phyloP scores from a whole-genome alignment of 257 asterid genomes.

The Fraxinus americana region DNA sequence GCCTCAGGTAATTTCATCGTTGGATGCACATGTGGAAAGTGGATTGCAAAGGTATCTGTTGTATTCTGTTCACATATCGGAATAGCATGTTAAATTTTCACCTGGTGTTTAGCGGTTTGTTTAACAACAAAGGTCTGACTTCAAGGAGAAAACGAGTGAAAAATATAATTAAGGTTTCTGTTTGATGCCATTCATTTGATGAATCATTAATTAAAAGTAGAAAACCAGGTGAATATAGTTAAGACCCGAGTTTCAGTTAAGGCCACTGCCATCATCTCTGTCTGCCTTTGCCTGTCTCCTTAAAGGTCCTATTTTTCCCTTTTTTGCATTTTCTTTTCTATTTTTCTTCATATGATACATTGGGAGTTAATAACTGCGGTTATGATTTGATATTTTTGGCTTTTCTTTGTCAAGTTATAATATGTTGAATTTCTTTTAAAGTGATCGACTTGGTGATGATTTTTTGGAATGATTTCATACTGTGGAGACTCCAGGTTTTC shows the following conservation, averaged over 20 bases:
- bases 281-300: not conserved
- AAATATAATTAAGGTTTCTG: not conserved
- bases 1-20: constrained; percentile 70
- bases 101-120: not conserved
- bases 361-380: not conserved
- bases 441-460: not conserved
- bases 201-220: not conserved
- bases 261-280: not conserved
- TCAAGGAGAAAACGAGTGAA: not conserved
- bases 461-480: not conserved
- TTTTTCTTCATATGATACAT: not conserved
- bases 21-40: constrained; percentile 76
- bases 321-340: not conserved
- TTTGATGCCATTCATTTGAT: not conserved
- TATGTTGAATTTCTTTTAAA: not conserved
- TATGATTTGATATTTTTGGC: not conserved
- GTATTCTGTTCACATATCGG: not conserved
- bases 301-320: not conserved
- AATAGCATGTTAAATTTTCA: not conserved
- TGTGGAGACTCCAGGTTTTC: not conserved
- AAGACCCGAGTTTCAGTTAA: not conserved
- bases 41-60: constrained; percentile 61
- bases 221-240: not conserved
- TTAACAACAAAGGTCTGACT: constrained; percentile 10
- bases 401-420: not conserved